phyloP scores from a whole-genome alignment of 345 rosid genomes.

The Geranium brycei region DNA sequence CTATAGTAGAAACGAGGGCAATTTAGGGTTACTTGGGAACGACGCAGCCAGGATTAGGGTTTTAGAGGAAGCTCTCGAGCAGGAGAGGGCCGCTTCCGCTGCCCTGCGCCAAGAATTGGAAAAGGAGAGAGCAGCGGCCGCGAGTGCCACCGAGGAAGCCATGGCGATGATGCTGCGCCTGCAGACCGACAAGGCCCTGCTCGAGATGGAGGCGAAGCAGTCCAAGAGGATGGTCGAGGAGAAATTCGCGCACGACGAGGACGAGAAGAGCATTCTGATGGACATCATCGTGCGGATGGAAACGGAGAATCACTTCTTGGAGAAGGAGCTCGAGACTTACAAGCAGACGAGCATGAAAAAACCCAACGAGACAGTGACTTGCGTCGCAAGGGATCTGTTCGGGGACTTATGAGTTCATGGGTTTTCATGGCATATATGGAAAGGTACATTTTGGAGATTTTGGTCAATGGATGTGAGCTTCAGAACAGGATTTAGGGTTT shows the following conservation, averaged over 20 bases:
- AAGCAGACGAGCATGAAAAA: no score
- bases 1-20: constrained; percentile 5
- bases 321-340: constrained; percentile 63
- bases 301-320: constrained; percentile 59
- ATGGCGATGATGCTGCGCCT: constrained; percentile 80
- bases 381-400: no score
- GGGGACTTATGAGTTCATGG: no score
- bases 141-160: constrained; percentile 81
- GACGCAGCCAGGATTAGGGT: constrained; percentile 22
- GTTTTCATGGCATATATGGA: no score
- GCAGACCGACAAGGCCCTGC: constrained; percentile 66
- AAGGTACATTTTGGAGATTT: no score
- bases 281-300: constrained; percentile 68
- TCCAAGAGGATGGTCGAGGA: constrained; percentile 86
- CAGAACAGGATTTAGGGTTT: no score
- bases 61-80: constrained; percentile 43
- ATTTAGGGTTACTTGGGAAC: constrained; percentile 8
- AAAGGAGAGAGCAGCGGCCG: constrained; percentile 76
- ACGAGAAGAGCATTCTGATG: constrained; percentile 72
- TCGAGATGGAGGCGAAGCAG: constrained; percentile 85
- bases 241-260: constrained; percentile 63
- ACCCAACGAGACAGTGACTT: no score
- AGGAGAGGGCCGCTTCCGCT: constrained; percentile 34
- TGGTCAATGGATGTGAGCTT: no score
- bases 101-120: constrained; percentile 50